Conservation (phyloP, 2,329 filamentous ascomycete species). For the Bipolaris sorokiniana region DNA sequence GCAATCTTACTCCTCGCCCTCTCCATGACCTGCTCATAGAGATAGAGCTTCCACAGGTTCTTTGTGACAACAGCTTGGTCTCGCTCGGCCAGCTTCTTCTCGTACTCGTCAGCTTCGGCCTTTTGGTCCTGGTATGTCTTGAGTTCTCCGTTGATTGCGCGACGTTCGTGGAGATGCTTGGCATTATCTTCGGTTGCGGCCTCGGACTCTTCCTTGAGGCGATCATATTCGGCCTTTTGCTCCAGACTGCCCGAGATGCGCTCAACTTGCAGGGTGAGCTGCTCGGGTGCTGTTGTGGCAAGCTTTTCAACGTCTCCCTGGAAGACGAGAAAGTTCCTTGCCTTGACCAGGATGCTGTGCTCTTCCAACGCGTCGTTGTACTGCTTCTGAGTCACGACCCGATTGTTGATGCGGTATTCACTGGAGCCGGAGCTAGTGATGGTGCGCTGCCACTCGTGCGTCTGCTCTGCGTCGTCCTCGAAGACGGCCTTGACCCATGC, state of each 20-base stretch:
- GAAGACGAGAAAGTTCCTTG: conserved; percentile 96
- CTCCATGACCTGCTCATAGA: conserved; percentile 92
- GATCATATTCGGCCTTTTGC: conserved; percentile 92
- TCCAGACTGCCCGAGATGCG: conserved; percentile 97
- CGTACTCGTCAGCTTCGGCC: conserved; percentile 90
- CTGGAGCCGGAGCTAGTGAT: conserved; percentile 89
- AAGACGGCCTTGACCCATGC: conserved; percentile 99
- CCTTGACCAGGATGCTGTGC: conserved; percentile 97
- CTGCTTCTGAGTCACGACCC: conserved; percentile 82
- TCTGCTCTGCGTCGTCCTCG: conserved; percentile 93
- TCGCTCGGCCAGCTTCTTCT: conserved; percentile 86
- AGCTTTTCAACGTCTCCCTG: conserved; percentile 98
- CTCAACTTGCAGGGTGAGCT: conserved; percentile 91
- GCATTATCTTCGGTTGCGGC: conserved; percentile 87
- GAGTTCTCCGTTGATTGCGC: conserved; percentile 96
- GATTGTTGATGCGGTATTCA: conserved; percentile 97
- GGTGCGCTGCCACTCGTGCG: conserved; percentile 93
- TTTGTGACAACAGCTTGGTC: conserved; percentile 92
- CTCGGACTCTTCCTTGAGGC: conserved; percentile 83
- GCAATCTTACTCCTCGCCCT: conserved; percentile 89
- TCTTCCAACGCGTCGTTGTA: conserved; percentile 92
- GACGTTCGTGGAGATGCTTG: conserved; percentile 84
- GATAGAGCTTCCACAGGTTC: conserved; percentile 94
- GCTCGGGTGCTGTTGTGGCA: conserved; percentile 90
- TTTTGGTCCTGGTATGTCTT: conserved; percentile 98